These are phyloP conservation scores for Ophiognomonia clavigignenti-juglandacearum DNA, from an alignment of 2,329 filamentous ascomycete genomes.

Conservation along the genomic window DNA sequence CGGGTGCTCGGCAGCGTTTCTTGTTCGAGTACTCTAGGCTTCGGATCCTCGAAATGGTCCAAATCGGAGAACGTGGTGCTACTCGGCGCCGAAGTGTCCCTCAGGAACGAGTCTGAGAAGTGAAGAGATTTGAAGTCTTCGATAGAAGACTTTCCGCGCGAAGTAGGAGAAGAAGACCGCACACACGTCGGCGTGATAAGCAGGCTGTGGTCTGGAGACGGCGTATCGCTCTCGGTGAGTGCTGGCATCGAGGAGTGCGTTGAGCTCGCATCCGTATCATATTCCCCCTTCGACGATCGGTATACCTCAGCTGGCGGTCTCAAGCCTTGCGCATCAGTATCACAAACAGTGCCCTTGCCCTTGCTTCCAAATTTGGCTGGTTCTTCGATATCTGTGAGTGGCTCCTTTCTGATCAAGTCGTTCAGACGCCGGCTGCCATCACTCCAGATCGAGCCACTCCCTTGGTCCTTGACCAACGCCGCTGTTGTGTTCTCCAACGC, in stretches of 20 bases:
- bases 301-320: slow-evolving; percentile 9
- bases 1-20: neutral
- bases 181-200: slow-evolving; percentile 22
- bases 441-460: neutral
- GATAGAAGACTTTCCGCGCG: slow-evolving; percentile 4
- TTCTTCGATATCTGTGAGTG: neutral
- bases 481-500: neutral
- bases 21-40: neutral
- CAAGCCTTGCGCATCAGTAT: neutral
- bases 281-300: neutral
- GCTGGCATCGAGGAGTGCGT: slow-evolving; percentile 27
- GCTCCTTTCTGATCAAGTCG: neutral
- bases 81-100: slow-evolving; percentile 4
- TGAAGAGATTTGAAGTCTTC: slow-evolving; percentile 7
- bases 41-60: neutral
- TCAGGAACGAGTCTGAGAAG: neutral
- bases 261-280: slow-evolving; percentile 14
- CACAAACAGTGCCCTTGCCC: neutral
- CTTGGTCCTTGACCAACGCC: neutral
- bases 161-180: slow-evolving; percentile 15
- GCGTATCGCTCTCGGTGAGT: slow-evolving; percentile 24
- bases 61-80: neutral
- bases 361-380: too few relatives aligned
- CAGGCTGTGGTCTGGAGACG: slow-evolving; percentile 26
- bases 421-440: too few relatives aligned